These are phyloP conservation scores for Fusarium incarnatum DNA, from an alignment of 2,329 filamentous ascomycete species.

Conservation along the genomic window DNA sequence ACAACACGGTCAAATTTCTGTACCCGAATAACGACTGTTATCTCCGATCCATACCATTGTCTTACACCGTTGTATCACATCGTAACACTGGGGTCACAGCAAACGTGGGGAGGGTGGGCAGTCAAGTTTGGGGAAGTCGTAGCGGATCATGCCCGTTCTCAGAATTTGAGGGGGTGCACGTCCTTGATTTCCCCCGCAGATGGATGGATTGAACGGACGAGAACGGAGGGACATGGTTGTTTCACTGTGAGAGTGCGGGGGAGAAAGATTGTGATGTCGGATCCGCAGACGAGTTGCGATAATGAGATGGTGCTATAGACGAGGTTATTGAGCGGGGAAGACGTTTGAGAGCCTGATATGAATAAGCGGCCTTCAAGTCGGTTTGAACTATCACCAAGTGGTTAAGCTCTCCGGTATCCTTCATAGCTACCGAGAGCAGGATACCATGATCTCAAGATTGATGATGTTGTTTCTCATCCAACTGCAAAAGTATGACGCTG, in stretches of 20 bases:
- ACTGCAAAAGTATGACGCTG: slow-evolving; percentile 3
- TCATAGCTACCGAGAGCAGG: background rate
- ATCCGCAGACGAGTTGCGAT: background rate
- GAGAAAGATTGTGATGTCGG: background rate
- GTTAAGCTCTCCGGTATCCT: background rate
- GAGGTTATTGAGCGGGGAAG: background rate
- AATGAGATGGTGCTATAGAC: background rate
- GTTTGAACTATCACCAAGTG: background rate
- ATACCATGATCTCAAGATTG: background rate
- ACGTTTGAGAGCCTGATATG: background rate
- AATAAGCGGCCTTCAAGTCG: background rate
- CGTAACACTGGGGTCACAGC: slow-evolving; percentile 23
- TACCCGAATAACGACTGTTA: background rate
- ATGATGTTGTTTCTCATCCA: background rate
- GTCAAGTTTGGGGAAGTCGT: slow-evolving; percentile 36
- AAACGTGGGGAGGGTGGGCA: slow-evolving; percentile 31
- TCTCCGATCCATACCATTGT: slow-evolving; percentile 10
- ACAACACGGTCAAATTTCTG: background rate
- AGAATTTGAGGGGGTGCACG: slow-evolving; percentile 20
- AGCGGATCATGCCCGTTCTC: slow-evolving; percentile 19
- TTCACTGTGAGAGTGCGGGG: slow-evolving; percentile 4
- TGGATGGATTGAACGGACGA: slow-evolving; percentile 2
- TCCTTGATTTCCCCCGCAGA: slow-evolving; percentile 27
- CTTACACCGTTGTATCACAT: background rate
- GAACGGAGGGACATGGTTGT: slow-evolving; percentile 17